Evolutionary conservation across 2,329 filamentous ascomycete species (phyloP).

Genomic region (Zymoseptoria pseudotritici): DNA sequence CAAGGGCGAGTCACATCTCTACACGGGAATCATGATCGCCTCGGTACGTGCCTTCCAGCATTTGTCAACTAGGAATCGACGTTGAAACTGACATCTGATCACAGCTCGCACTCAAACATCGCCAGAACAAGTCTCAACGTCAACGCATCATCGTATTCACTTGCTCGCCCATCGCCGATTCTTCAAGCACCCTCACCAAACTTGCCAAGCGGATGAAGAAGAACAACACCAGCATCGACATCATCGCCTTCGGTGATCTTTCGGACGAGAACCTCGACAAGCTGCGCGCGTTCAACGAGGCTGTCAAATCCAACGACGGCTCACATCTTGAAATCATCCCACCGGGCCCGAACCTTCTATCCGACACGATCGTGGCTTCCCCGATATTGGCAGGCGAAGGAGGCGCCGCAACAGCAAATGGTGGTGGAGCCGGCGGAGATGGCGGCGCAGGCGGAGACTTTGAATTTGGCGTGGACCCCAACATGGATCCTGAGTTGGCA

Average conservation of each 20-base stretch:
- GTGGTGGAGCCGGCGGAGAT: slow-evolving; percentile 34
- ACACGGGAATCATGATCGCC: slow-evolving; percentile 91
- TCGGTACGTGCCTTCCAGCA: slow-evolving; percentile 57
- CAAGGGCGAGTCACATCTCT: slow-evolving; percentile 76
- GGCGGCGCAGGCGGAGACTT: slow-evolving; percentile 58
- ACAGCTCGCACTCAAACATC: slow-evolving; percentile 91
- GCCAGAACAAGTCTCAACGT: slow-evolving; percentile 93
- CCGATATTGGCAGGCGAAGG: slow-evolving; percentile 84
- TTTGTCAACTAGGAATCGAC: neutral
- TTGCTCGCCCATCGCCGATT: slow-evolving; percentile 84
- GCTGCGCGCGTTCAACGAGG: slow-evolving; percentile 86
- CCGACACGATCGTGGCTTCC: slow-evolving; percentile 81
- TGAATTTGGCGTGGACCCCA: slow-evolving; percentile 85
- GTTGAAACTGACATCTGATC: slow-evolving; percentile 12
- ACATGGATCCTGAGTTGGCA: slow-evolving; percentile 85
- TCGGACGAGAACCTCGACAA: slow-evolving; percentile 84
- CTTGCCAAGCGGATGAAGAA: slow-evolving; percentile 99
- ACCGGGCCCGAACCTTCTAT: slow-evolving; percentile 83
- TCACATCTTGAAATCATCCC: slow-evolving; percentile 87
- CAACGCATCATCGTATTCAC: slow-evolving; percentile 96
- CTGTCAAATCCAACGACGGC: slow-evolving; percentile 83
- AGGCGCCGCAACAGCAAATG: slow-evolving; percentile 46
- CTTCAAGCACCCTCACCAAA: slow-evolving; percentile 79
- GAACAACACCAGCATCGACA: slow-evolving; percentile 86
- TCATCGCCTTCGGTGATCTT: slow-evolving; percentile 89